Conservation (phyloP, 2,329 filamentous ascomycete species). For the Daldinia eschscholtzii region DNA sequence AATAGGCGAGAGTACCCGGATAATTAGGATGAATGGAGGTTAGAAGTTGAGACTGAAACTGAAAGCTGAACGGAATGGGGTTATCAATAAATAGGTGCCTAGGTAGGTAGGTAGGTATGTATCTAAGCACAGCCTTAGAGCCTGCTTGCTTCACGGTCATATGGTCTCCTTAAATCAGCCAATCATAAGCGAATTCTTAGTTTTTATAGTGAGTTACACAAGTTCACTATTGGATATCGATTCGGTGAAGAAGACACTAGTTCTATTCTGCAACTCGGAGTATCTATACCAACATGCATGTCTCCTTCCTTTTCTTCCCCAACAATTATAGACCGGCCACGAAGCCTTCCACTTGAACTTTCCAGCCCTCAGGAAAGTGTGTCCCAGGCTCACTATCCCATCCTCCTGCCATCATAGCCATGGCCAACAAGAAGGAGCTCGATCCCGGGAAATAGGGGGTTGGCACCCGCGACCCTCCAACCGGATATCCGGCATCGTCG, state of each 20-base stretch:
- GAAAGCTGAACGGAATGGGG: background rate
- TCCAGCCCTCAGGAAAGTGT: slow-evolving; percentile 63
- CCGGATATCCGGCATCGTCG: slow-evolving; percentile 68
- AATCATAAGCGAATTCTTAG: background rate
- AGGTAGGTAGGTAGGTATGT: too few species aligned
- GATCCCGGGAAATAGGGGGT: slow-evolving; percentile 70
- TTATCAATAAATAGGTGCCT: too few species aligned
- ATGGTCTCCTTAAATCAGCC: background rate
- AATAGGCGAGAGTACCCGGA: background rate
- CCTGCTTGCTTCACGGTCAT: background rate
- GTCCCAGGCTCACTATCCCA: slow-evolving; percentile 64
- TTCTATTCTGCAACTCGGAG: background rate
- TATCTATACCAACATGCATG: background rate
- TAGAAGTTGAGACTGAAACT: too few species aligned
- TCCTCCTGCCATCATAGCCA: slow-evolving; percentile 69
- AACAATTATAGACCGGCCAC: slow-evolving; percentile 51
- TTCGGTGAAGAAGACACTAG: too few species aligned
- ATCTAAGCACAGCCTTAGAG: background rate
- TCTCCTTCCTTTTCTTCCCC: background rate
- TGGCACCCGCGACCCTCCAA: slow-evolving; percentile 64
- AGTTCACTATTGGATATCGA: background rate
- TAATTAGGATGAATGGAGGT: background rate
- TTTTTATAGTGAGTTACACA: background rate
- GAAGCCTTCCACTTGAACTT: slow-evolving; percentile 63
- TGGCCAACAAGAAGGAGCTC: slow-evolving; percentile 62